phyloP scores from a whole-genome alignment of 345 rosid species.

The Brassica cretica region DNA sequence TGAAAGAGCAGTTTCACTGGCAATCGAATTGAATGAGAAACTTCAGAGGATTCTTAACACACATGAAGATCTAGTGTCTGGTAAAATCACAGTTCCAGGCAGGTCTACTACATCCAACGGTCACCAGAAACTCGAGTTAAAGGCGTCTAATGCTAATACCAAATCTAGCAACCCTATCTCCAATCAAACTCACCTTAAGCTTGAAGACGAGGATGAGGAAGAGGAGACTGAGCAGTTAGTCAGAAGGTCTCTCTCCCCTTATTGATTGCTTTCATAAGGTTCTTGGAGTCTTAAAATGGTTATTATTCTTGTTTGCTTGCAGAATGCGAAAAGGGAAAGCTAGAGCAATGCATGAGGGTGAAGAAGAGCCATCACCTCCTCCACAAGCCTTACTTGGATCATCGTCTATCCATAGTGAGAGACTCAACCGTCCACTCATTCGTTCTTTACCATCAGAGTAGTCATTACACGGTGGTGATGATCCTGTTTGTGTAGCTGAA shows the following conservation, averaged over 20 bases:
- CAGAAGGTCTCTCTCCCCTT: slow-evolving; percentile 56
- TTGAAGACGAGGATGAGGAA: slow-evolving; percentile 58
- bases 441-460: slow-evolving; percentile 55
- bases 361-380: slow-evolving; percentile 42
- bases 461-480: slow-evolving; percentile 36
- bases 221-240: slow-evolving; percentile 87
- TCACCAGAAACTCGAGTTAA: slow-evolving; percentile 25
- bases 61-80: slow-evolving; percentile 72
- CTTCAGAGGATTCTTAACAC: slow-evolving; percentile 79
- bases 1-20: slow-evolving; percentile 81
- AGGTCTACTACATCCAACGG: slow-evolving; percentile 38
- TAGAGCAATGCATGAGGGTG: slow-evolving; percentile 79
- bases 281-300: not conserved
- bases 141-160: slow-evolving; percentile 23
- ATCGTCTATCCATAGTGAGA: slow-evolving; percentile 47
- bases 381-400: slow-evolving; percentile 55
- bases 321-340: slow-evolving; percentile 91
- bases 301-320: slow-evolving; percentile 17
- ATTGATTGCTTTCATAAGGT: not conserved
- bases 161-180: slow-evolving; percentile 47
- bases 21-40: slow-evolving; percentile 87
- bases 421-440: slow-evolving; percentile 77
- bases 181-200: slow-evolving; percentile 45
- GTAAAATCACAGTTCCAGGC: slow-evolving; percentile 45
- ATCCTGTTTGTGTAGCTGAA: too few relatives aligned